Evolutionary conservation across 139 green algal genomes (phyloP).

Genomic region (Chlamydomonas incerta): DNA sequence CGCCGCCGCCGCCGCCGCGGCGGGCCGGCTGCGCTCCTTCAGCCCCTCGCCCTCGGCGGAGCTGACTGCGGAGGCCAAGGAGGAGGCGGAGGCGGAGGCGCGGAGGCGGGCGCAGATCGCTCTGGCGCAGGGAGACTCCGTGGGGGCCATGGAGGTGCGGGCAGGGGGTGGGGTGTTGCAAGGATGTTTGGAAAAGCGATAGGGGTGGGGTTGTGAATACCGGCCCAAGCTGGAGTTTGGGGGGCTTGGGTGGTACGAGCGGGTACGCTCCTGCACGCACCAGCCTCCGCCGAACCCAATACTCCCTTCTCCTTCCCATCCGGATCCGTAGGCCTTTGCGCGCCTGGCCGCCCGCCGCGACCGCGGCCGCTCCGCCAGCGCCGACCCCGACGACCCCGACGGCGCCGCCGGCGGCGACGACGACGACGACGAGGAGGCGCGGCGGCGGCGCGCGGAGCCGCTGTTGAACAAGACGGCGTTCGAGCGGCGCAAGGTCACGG

Average conservation of each 20-base stretch:
- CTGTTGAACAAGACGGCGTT: conserved; percentile 77
- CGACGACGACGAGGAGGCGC: conserved; percentile 55
- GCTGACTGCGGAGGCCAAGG: not conserved
- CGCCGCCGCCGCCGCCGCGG: conserved; percentile 10
- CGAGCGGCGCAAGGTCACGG: conserved; percentile 68
- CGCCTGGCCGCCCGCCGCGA: conserved; percentile 56
- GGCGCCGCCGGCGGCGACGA: not conserved
- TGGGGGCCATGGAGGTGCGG: conserved; percentile 70
- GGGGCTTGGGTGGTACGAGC: too few species aligned
- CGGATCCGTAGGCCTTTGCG: conserved; percentile 53
- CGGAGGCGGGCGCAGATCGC: conserved; percentile 17
- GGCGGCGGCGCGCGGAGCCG: conserved; percentile 8
- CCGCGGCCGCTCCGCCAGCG: not conserved
- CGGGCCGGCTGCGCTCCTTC: not conserved
- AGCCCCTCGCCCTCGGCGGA: not conserved
- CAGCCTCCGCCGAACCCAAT: too few species aligned
- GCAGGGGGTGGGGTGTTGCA: too few species aligned
- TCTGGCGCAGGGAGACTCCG: conserved; percentile 44
- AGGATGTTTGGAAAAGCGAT: too few species aligned
- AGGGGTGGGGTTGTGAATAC: too few species aligned
- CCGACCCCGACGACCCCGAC: conserved; percentile 21
- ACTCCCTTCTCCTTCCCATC: too few species aligned
- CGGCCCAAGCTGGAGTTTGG: too few species aligned
- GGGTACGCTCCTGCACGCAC: too few species aligned
- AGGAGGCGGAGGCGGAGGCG: not conserved